Conservation (phyloP, 2,329 filamentous ascomycete species). For the Fusarium burgessii region DNA sequence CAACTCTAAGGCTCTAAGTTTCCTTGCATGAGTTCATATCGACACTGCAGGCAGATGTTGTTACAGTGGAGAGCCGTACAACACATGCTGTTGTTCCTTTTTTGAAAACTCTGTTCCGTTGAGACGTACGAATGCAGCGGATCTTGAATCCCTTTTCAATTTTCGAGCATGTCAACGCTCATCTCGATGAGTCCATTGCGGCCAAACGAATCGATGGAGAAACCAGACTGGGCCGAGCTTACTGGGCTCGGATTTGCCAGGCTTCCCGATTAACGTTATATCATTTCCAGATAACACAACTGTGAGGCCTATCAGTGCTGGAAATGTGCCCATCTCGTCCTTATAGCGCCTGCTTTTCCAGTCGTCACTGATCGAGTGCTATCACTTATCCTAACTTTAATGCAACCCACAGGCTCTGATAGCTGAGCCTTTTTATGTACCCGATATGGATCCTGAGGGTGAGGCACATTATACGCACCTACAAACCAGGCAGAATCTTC, state of each 20-base stretch:
- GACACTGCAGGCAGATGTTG: constrained; percentile 6
- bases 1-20: constrained; percentile 25
- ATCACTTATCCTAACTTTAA: constrained; percentile 8
- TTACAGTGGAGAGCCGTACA: constrained; percentile 1
- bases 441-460: constrained; percentile 31
- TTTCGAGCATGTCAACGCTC: not conserved
- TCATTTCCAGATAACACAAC: constrained; percentile 14
- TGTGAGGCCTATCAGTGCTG: not conserved
- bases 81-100: not conserved
- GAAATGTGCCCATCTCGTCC: not conserved
- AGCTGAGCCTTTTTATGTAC: constrained; percentile 40
- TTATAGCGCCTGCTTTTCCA: not conserved
- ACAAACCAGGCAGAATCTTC: constrained; percentile 36
- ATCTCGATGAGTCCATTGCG: constrained; percentile 23
- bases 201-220: constrained; percentile 11
- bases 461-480: constrained; percentile 14
- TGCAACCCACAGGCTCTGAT: constrained; percentile 32
- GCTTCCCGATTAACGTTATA: constrained; percentile 5
- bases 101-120: not conserved
- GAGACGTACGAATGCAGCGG: constrained; percentile 17
- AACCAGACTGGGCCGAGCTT: not conserved
- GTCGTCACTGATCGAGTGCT: constrained; percentile 9
- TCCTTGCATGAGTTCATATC: constrained; percentile 30
- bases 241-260: constrained; percentile 13
- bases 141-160: constrained; percentile 1